Percentiles rank a stretch among this genome's conserved stretches.
Evolutionary conservation across 2,329 filamentous ascomycete genomes (phyloP).

Genomic region (Emmonsiellopsis sp.): DNA sequence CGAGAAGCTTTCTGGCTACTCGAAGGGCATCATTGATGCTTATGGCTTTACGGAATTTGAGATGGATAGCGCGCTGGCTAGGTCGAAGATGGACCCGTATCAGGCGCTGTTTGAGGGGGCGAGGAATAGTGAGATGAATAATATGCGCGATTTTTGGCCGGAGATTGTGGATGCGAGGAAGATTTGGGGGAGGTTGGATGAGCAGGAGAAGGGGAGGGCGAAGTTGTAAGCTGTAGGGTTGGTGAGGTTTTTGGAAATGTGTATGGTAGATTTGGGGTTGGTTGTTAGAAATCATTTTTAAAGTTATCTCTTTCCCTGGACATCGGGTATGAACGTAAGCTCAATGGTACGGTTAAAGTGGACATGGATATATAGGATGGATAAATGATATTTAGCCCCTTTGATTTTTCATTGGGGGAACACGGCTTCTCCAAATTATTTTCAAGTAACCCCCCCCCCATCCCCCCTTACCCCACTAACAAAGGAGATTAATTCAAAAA

Average conservation of each 20-base stretch:
- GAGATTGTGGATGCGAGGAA: conserved; percentile 14
- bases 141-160: conserved; percentile 14
- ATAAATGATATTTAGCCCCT: background rate
- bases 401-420: too few relatives aligned
- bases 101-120: conserved; percentile 16
- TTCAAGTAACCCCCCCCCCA: too few relatives aligned
- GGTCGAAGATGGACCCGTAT: conserved; percentile 15
- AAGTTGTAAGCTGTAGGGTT: conserved; percentile 10
- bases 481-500: too few relatives aligned
- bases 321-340: too few relatives aligned
- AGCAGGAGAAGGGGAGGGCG: conserved; percentile 11
- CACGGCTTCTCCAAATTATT: too few relatives aligned
- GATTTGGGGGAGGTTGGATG: conserved; percentile 11
- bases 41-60: conserved; percentile 18
- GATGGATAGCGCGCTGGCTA: conserved; percentile 17
- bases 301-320: too few relatives aligned
- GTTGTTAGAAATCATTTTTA: too few relatives aligned
- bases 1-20: conserved; percentile 12
- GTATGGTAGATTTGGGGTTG: background rate
- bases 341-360: background rate
- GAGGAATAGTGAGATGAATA: conserved; percentile 17
- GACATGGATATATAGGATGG: background rate
- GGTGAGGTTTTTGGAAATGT: background rate
- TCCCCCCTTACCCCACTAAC: too few relatives aligned
- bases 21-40: conserved; percentile 14